These are phyloP conservation scores for Phytophthora pseudosyringae DNA, from an alignment of 352 stramenopile species.

Conservation along the genomic window DNA sequence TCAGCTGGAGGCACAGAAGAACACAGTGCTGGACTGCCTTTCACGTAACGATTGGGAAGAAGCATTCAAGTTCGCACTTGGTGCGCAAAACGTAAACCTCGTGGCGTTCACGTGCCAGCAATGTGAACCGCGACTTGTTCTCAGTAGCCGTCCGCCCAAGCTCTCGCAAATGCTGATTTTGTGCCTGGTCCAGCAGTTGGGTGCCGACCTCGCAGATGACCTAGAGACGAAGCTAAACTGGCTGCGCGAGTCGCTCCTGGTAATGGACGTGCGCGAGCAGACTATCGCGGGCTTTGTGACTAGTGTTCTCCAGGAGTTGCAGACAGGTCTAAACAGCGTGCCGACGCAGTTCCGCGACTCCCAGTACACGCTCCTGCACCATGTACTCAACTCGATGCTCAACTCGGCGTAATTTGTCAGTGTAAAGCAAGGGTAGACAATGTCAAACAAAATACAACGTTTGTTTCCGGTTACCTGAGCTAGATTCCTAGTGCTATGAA, in stretches of 20 bases:
- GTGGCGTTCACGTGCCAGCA: slow-evolving; percentile 76
- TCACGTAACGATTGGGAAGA: slow-evolving; percentile 73
- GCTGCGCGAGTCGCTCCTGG: slow-evolving; percentile 80
- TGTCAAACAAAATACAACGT: slow-evolving; percentile 28
- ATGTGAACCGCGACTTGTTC: slow-evolving; percentile 65
- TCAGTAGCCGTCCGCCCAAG: slow-evolving; percentile 69
- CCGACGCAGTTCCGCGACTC: slow-evolving; percentile 67
- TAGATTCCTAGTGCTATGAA: no score
- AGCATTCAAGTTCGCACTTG: slow-evolving; percentile 82
- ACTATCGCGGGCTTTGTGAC: slow-evolving; percentile 81
- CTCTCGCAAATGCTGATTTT: slow-evolving; percentile 88
- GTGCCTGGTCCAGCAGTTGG: slow-evolving; percentile 85
- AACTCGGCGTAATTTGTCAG: slow-evolving; percentile 62
- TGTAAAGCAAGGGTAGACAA: slow-evolving; percentile 26
- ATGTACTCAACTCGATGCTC: slow-evolving; percentile 88
- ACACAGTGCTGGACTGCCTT: slow-evolving; percentile 54
- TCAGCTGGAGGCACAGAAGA: slow-evolving; percentile 70
- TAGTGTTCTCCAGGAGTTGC: slow-evolving; percentile 80
- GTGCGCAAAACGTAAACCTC: slow-evolving; percentile 77
- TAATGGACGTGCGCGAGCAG: slow-evolving; percentile 80
- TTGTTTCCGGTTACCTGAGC: slow-evolving; percentile 12
- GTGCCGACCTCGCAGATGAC: slow-evolving; percentile 70
- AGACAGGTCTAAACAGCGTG: slow-evolving; percentile 67
- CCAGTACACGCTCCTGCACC: slow-evolving; percentile 85
- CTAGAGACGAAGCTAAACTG: slow-evolving; percentile 75